Percentiles rank a stretch among this genome's conserved stretches.
Evolutionary conservation across 2,329 filamentous ascomycete genomes (phyloP).

Genomic region (Capronia coronata): DNA sequence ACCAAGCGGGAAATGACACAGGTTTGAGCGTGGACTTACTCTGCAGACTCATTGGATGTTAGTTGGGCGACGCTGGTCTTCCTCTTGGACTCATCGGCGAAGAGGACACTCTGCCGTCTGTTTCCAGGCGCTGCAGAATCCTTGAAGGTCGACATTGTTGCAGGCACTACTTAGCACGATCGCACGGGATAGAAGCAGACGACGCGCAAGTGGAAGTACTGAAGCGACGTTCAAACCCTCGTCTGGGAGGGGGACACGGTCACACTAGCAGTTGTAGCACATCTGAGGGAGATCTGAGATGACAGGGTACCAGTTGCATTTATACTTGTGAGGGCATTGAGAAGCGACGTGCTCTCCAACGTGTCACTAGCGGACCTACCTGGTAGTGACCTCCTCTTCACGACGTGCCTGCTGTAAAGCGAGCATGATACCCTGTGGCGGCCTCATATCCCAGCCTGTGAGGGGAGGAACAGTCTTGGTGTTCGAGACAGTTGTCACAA

Average conservation of each 20-base stretch:
- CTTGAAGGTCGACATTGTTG: conserved; percentile 16
- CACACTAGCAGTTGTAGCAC: too few relatives aligned
- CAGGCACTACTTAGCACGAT: neutral
- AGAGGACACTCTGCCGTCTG: conserved; percentile 15
- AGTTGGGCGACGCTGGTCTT: conserved; percentile 29
- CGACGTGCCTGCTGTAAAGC: too few relatives aligned
- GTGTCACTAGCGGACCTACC: too few relatives aligned
- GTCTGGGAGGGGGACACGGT: neutral
- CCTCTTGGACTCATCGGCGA: conserved; percentile 21
- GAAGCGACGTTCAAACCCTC: neutral
- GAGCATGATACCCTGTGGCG: too few relatives aligned
- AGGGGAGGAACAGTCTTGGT: neutral
- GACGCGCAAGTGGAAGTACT: neutral
- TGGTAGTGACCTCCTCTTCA: too few relatives aligned
- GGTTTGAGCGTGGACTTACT: conserved; percentile 26
- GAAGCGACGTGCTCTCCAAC: too few relatives aligned
- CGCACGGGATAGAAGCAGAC: neutral
- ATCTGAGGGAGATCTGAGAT: neutral
- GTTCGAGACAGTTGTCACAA: too few relatives aligned
- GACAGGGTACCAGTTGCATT: too few relatives aligned
- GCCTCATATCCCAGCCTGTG: too few relatives aligned
- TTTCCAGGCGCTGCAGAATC: conserved; percentile 9
- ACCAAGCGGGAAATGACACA: neutral
- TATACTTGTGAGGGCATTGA: too few relatives aligned
- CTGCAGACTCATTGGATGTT: conserved; percentile 33